A percentile compares a stretch with the other conserved stretches of the same genome.
phyloP scores from a whole-genome alignment of 2,329 filamentous ascomycete genomes.

The Mycosphaerella sp. region DNA sequence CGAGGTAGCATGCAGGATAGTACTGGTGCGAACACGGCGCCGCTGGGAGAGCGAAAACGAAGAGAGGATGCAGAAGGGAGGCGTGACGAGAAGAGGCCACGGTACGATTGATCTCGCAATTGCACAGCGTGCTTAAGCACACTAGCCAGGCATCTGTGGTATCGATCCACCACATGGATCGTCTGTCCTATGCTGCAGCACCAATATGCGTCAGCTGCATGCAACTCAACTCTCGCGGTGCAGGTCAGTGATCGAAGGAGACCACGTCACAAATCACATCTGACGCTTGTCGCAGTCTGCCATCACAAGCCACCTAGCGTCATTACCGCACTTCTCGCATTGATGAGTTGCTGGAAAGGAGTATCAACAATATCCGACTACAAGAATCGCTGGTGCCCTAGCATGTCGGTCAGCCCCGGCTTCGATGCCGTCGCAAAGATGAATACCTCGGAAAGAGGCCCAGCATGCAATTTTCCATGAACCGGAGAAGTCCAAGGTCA shows the following conservation, averaged over 20 bases:
- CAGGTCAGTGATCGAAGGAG: no score
- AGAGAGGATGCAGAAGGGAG: slow-evolving; percentile 37
- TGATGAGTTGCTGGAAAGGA: background rate
- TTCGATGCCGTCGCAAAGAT: background rate
- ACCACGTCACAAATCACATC: no score
- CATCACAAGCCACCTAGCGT: no score
- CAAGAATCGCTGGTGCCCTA: background rate
- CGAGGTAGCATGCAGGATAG: slow-evolving; percentile 41
- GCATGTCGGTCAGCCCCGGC: background rate
- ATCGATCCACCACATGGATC: background rate
- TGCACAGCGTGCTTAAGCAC: background rate
- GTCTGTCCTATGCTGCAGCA: no score
- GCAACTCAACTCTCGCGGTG: no score
- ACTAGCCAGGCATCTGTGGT: slow-evolving; percentile 17
- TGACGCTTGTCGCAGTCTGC: no score
- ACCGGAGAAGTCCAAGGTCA: background rate
- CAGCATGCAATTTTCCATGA: slow-evolving; percentile 1
- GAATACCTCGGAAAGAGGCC: background rate
- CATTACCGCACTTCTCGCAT: background rate
- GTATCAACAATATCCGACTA: background rate
- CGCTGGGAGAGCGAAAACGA: slow-evolving; percentile 57
- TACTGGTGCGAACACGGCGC: slow-evolving; percentile 65
- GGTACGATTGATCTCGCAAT: slow-evolving; percentile 33
- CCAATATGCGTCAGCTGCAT: no score
- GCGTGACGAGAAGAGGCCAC: slow-evolving; percentile 41